Evolutionary conservation across 495 filamentous ascomycete species (phyloP).

Genomic region (Paragyromitra xinjiangensis): DNA sequence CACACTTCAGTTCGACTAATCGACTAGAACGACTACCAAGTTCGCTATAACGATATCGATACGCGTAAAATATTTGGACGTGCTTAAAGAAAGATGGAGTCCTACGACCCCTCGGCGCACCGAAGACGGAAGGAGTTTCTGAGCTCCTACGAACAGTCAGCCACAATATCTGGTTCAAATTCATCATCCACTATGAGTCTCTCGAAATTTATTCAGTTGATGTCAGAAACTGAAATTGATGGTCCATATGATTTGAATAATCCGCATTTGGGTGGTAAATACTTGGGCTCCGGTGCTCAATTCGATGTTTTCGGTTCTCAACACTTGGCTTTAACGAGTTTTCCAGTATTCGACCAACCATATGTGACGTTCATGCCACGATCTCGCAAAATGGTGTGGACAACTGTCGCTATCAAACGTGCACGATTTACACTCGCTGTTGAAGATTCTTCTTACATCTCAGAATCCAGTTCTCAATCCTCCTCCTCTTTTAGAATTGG

Average conservation of each 20-base stretch:
- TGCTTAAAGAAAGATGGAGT: neutral
- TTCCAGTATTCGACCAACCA: conserved; percentile 30
- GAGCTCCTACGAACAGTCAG: neutral
- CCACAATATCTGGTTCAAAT: too few relatives aligned
- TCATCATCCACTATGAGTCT: neutral
- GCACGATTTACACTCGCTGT: conserved; percentile 15
- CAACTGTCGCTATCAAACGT: conserved; percentile 31
- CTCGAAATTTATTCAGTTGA: neutral
- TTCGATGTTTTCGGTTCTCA: neutral
- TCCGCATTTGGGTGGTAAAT: neutral
- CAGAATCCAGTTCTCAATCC: too few relatives aligned
- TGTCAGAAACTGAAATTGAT: neutral
- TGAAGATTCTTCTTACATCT: neutral
- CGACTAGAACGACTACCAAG: neutral
- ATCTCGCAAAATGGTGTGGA: neutral
- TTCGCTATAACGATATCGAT: neutral
- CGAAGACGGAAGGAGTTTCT: neutral
- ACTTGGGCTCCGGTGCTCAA: neutral
- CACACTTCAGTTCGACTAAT: too few relatives aligned
- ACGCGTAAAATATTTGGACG: neutral
- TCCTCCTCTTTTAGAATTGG: neutral
- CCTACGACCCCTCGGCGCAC: neutral
- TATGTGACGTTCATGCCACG: neutral
- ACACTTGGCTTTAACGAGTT: neutral
- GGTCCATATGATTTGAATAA: neutral